Conservation (phyloP, 345 rosid genomes). For the thale cress (Arabidopsis thaliana) region DNA sequence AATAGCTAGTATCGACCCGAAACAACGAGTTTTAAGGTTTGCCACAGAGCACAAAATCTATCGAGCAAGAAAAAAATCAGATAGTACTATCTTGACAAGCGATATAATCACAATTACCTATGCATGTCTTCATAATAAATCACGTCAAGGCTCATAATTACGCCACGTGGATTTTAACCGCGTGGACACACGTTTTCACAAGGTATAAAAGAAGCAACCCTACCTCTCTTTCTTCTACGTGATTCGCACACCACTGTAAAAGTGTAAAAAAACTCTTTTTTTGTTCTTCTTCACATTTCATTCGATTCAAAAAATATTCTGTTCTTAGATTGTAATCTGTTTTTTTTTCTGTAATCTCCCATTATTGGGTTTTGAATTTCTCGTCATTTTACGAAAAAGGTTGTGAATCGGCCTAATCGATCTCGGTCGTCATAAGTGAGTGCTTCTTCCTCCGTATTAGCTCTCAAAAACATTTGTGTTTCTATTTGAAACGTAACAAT, state of each 20-base stretch:
- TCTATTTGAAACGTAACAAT: neutral
- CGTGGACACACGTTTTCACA: neutral
- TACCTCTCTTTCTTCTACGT: neutral
- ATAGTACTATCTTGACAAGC: neutral
- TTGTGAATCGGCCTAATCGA: conserved; percentile 33
- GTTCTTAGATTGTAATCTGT: neutral
- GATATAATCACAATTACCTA: neutral
- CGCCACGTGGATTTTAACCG: conserved; percentile 32
- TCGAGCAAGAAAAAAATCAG: conserved; percentile 4
- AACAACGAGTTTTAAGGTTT: conserved; percentile 23
- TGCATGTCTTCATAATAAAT: neutral
- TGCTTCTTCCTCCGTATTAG: neutral
- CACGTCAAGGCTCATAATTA: neutral
- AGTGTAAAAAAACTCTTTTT: conserved; percentile 21
- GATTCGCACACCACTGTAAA: conserved; percentile 43
- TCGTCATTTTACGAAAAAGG: conserved; percentile 35
- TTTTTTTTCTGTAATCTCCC: neutral
- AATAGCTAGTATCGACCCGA: neutral
- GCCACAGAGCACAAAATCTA: conserved; percentile 25
- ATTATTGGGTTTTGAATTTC: conserved; percentile 30
- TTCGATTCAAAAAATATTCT: conserved; percentile 25
- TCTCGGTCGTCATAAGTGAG: conserved; percentile 34
- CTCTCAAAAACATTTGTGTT: neutral
- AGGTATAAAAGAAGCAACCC: conserved; percentile 29
- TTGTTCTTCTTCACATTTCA: conserved; percentile 28